Conservation (phyloP, 192 early-diverging fungal genomes). For the Coemansia sp. region DNA sequence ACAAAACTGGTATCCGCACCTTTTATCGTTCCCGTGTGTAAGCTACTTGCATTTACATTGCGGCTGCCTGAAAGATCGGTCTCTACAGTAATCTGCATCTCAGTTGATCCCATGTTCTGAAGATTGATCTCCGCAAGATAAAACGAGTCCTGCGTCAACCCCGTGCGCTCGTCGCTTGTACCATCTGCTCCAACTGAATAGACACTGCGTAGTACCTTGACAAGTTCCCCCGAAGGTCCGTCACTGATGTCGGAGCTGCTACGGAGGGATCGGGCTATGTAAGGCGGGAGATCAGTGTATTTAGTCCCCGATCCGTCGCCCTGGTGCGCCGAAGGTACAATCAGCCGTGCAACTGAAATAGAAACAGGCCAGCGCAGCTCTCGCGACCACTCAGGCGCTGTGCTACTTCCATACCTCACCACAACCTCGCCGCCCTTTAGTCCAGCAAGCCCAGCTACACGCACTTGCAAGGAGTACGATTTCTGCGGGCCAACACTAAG, state of each 20-base stretch:
- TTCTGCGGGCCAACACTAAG: neutral
- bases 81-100: constrained; percentile 27
- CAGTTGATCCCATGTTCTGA: constrained; percentile 22
- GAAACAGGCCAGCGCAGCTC: constrained; percentile 41
- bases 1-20: neutral
- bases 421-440: constrained; percentile 30
- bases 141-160: constrained; percentile 17
- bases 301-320: constrained; percentile 9
- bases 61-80: constrained; percentile 24
- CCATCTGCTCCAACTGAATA: neutral
- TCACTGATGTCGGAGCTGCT: neutral
- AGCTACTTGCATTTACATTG: neutral
- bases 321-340: constrained; percentile 12
- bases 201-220: constrained; percentile 12
- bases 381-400: constrained; percentile 22
- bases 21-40: neutral
- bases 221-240: constrained; percentile 8
- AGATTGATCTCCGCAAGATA: constrained; percentile 39
- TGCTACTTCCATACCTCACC: constrained; percentile 28
- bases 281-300: constrained; percentile 36
- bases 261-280: constrained; percentile 20
- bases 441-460: constrained; percentile 29
- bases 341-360: constrained; percentile 30
- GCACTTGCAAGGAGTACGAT: constrained; percentile 18
- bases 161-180: neutral